Conservation (phyloP, 768 basidiomycete species). For the Neoboletus brunneissimus region DNA sequence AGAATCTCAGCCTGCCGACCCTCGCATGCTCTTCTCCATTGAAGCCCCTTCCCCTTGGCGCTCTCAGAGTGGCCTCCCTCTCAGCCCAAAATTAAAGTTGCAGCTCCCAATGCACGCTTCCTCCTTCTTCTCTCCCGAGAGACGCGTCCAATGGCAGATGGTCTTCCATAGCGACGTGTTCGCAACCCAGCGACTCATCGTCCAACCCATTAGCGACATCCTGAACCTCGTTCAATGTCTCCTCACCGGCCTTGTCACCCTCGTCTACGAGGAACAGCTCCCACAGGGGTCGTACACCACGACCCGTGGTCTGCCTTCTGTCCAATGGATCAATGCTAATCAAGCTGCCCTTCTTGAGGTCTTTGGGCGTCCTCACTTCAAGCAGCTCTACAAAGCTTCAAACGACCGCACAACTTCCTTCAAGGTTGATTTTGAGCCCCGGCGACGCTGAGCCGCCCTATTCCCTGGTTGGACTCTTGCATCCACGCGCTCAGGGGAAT, state of each 20-base stretch:
- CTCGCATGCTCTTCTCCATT: constrained; percentile 74
- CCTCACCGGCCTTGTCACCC: constrained; percentile 66
- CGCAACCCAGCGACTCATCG: constrained; percentile 65
- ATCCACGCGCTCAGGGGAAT: constrained; percentile 9
- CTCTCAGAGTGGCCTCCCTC: constrained; percentile 70
- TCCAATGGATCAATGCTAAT: constrained; percentile 74
- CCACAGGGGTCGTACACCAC: constrained; percentile 70
- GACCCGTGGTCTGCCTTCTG: constrained; percentile 71
- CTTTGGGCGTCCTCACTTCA: constrained; percentile 71
- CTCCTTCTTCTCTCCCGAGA: constrained; percentile 82
- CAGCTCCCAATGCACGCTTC: constrained; percentile 77
- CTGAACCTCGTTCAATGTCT: constrained; percentile 68
- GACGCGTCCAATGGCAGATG: constrained; percentile 87
- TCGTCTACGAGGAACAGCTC: constrained; percentile 74
- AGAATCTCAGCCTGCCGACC: constrained; percentile 56
- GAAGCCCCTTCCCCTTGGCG: constrained; percentile 79
- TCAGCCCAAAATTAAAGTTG: constrained; percentile 68
- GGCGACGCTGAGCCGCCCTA: constrained; percentile 32
- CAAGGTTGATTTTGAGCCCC: constrained; percentile 64
- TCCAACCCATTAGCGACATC: constrained; percentile 67
- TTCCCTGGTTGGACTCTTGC: constrained; percentile 5
- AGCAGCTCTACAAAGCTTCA: constrained; percentile 68
- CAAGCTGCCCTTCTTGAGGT: constrained; percentile 65
- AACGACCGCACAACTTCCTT: constrained; percentile 68
- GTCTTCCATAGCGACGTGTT: constrained; percentile 80